Percentiles rank a stretch among this genome's conserved stretches.
These are phyloP conservation scores for Opeltia flavorubescens DNA, from an alignment of 495 filamentous ascomycete genomes.

Conservation along the genomic window DNA sequence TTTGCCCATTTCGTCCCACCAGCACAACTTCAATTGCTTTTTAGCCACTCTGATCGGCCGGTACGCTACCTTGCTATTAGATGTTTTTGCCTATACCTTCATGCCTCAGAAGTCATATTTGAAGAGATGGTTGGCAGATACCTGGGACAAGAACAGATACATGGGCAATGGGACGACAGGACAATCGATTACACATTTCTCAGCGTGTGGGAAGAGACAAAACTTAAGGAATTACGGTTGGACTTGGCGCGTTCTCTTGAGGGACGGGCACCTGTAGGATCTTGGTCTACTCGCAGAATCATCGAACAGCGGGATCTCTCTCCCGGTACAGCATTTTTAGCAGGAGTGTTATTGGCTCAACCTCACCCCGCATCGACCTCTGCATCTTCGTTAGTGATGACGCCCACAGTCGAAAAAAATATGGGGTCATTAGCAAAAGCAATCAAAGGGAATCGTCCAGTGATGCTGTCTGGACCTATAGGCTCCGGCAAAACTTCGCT, in stretches of 20 bases:
- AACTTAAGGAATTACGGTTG: constrained; percentile 26
- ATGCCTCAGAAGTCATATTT: constrained; percentile 64
- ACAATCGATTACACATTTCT: constrained; percentile 75
- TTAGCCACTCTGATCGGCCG: constrained; percentile 41
- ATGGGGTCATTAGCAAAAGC: constrained; percentile 49
- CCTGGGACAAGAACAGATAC: constrained; percentile 43
- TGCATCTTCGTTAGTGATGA: constrained; percentile 49
- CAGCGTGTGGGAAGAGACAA: constrained; percentile 60
- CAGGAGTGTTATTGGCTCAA: constrained; percentile 53
- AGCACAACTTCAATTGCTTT: constrained; percentile 49
- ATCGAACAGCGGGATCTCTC: constrained; percentile 31
- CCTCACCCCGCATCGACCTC: constrained; percentile 34
- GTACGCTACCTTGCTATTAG: constrained; percentile 72
- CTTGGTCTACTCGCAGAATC: constrained; percentile 16
- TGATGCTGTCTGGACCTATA: constrained; percentile 69
- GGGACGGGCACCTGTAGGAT: constrained; percentile 6
- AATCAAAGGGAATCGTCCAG: constrained; percentile 48
- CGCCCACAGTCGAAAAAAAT: constrained; percentile 56
- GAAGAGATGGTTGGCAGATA: constrained; percentile 54
- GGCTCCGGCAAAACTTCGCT: constrained; percentile 84
- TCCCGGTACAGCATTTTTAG: constrained; percentile 37
- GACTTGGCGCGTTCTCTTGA: constrained; percentile 26
- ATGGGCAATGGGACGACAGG: constrained; percentile 61
- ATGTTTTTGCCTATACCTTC: constrained; percentile 62
- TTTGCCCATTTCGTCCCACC: constrained; percentile 50